Evolutionary conservation across 345 rosid genomes (phyloP), one percentile per base, ranked within the genome.

Genomic region (Zanthoxylum bungeanum): DNA sequence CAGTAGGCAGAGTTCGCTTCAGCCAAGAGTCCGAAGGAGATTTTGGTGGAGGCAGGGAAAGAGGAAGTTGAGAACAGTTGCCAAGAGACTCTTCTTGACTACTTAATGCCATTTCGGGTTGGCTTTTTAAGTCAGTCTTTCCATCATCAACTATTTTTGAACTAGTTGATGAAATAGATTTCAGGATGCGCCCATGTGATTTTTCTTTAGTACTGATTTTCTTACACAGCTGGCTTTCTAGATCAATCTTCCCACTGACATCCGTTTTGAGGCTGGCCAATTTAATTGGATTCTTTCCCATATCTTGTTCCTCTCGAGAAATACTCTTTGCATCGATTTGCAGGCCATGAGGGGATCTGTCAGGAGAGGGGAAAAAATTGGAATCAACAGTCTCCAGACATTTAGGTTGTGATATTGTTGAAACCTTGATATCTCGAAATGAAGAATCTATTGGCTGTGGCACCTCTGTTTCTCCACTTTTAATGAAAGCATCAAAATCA

Each of bases 21-120:
- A 94, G 73, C 98, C 98, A 94, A 30, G 98, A 92, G 71, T 94
- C 97, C 17, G 97, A 85, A 4, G 98, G 98, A 77, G 95, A 87
- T 68, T 90, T 89, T 67, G 97, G 97, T 47, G 84, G 74, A 64
- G 97, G 90, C 63, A 83, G 92, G 50, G 93, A 87, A 50, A 84
- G 83, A 73, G 82, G 89, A 46, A 79, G 77, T 37, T 73, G 66
- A 37, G 77, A 56, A 60, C 67, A 47, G 60, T 50, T 42, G 53
- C 65, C 77, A 14, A 36, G 10, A 62, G 75, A 49, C 75, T 61
- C 80, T 68, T 78, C 81, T 71, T 36, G 64, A 57, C 72, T 64
- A 56, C 79, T 69, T 61, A 75, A 63, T 71, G 63, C 78, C 44
- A 56, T 62, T 56, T 64, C 64, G 53, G 25, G 9, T 64, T 70